Evolutionary conservation across 441 rosid genomes (phyloP), one percentile per base, ranked within the genome.

Genomic region (Lepidium campestre): DNA sequence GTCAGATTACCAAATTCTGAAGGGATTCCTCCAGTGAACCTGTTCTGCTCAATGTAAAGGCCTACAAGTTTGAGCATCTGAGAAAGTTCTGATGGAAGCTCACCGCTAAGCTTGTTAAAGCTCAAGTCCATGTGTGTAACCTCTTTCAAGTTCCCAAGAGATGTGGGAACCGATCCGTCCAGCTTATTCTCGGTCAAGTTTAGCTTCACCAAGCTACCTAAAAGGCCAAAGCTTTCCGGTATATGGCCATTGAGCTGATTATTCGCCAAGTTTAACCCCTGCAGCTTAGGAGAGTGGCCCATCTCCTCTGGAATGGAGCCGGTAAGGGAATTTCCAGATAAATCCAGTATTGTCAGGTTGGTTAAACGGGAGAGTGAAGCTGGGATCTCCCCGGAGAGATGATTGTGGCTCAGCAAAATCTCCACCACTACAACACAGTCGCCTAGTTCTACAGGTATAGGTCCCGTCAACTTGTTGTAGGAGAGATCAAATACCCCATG

Each of bases 111-210:
- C 73, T 78, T 73, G 67, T 91, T 94, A 39, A 25, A 40, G 80
- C 97, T 91, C 69, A 94, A 78, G 74, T 94, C 99, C 79, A 94
- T 74, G 77, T 85, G 96, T 31, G 85, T 86, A 9, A 91, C 82
- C 81, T 80, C 96, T 50, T 75, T 81, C 84, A 94, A 80, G 69
- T 84, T 73, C 34, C 97, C 88, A 65, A 94, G 81, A 67, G 83
- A 75, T 22, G 67, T 50, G 6, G 99, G 97, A 65, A 91, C 42
- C 0, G 78, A 59, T 25, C 97, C 96, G 27, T 72, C 34, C 10
- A 91, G 71, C 75, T 80, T 78, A 25, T 91, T 94, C 7, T 75
- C 79, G 0, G 96, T 87, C 78, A 94, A 66, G 61, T 94, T 94
- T 64, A 94, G 76, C 83, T 91, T 91, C 55, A 91, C 97, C 77